Evolutionary conservation across 2,329 filamentous ascomycete genomes (phyloP), one percentile per base, ranked within the genome.

Genomic region (Claviceps sp.): DNA sequence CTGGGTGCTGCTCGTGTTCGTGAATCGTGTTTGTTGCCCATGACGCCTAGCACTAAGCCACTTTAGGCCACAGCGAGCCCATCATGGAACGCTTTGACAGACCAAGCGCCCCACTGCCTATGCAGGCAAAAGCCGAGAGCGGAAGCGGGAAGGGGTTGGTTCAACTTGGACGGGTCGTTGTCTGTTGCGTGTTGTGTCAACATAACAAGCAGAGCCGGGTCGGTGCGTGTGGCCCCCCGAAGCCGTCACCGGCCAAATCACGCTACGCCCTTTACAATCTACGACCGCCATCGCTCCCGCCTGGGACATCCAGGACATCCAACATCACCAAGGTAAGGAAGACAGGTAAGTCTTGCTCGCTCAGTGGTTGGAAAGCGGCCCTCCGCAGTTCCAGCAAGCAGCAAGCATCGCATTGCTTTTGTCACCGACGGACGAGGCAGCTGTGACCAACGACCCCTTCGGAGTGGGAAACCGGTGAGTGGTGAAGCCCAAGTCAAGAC

Each of bases 311-410:
- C 53, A 52, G 46, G 49, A 46, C 47, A 45, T 42, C 8, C 53
- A 52, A 52, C 53, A 50, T 52, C 43, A 20, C 23, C 47, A 45
- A 54, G 53, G 53, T 50, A 50, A 54, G 51, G 51, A 44, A 54
- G 50, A 52, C 45, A 55, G 57, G 56, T 56, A 56, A 56, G 52
- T 54, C 40, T 52, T 40, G 39, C 53, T 52, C 49, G 49, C 49
- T 36, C 34, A 36, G 45, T 48, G 46, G 50, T 48, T 49, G 53
- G 47, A 52, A 46, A 49, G 47, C 49, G 39, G 40, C 51, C 7
- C 47, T 40, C 17, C 43, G 40, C 48, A 53, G 38, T 38, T 38
- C 48, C 51, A 48, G 48, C 48, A 50, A 50, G 38, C 38, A 47
- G 48, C 37, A 43, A 39, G 16, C 45, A 45, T 23, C 17, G 49